Evolutionary conservation across 2,329 filamentous ascomycete species (phyloP), one percentile per base, ranked within the genome.

Genomic region (Colletotrichum australisinense): DNA sequence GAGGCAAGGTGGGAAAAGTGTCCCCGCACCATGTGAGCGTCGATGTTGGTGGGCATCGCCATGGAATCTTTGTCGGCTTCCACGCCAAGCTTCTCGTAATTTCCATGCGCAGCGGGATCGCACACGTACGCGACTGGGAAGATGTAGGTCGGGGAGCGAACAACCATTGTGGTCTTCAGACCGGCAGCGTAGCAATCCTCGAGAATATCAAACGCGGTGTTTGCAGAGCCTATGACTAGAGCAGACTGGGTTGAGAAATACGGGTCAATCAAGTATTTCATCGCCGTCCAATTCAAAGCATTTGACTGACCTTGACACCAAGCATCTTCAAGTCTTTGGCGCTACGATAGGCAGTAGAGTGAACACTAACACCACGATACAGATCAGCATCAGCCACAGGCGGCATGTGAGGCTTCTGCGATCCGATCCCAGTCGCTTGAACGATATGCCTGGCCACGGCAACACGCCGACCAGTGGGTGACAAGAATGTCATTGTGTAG

Each of bases 131-230:
- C 77, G 14, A 78, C 63, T 0, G 82, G 83, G 19, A 82, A 64
- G 8, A 84, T 59, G 56, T 78, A 82, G 0, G 82, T 84, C 2
- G 80, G 79, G 0, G 81, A 83, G 1, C 83, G 79, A 11, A 74
- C 79, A 2, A 80, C 71, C 77, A 84, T 82, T 11, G 81, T 84
- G 1, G 79, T 80, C 26, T 75, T 24, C 1, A 83, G 75, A 2
- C 78, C 78, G 4, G 79, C 78, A 2, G 66, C 55, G 62, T 79
- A 70, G 68, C 80, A 83, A 69, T 84, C 81, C 22, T 80, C 77
- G 26, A 82, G 75, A 3, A 84, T 75, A 75, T 85, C 83, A 63
- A 86, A 86, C 5, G 81, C 83, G 1, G 81, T 83, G 72, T 85
- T 85, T 24, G 82, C 82, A 6, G 83, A 82, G 32, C 83, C 84